Base-by-base conservation (phyloP, 768 basidiomycete genomes). In the Imleria badia region DNA sequence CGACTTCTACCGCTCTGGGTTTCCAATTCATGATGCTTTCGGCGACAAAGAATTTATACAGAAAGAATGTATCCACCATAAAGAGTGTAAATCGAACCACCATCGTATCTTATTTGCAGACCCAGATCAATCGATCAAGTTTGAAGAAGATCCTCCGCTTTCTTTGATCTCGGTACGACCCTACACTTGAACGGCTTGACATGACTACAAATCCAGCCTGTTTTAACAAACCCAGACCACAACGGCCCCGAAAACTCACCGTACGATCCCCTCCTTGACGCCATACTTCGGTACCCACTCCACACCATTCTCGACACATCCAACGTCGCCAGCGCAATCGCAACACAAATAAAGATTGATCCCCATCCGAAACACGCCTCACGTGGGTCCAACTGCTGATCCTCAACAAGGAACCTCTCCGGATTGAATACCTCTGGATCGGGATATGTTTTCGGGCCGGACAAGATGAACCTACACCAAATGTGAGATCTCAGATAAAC, bases 331-430 rank as follows among this genome's bases (percentile, higher is more conserved):
- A 59, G 36, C 14, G 49, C 22, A 43, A 39, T 48, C 10, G 41
- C 51, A 11, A 55, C 35, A 5, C 33, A 34, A 6, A 51, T 55
- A 40, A 55, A 64, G n/a, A 64, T 35, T 2, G 55, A 38, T 34
- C 49, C 59, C 38, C 31, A 57, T 22, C 62, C 55, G 14, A 64
- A 64, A 48, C 60, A 59, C 9, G n/a, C 45, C 8, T 54, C 47
- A 1, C 52, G 34, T 3, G 56, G 48, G 29, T 59, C 54, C 1
- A 19, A 38, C 10, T 64, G 48, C 7, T 38, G 52, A n/a, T 51
- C 3, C 2, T 51, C 44, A 3, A 51, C 46, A 1, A 53, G 48
- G 33, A 59, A 62, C 26, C 61, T 33, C 41, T 59, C 52, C 1
- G 57, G 61, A 5, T 45, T 22, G 13, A 61, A 61, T 3, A 49